Percentiles rank a stretch among this genome's conserved stretches.
Evolutionary conservation across 768 basidiomycete genomes (phyloP).

Genomic region (Kwoniella europaea): DNA sequence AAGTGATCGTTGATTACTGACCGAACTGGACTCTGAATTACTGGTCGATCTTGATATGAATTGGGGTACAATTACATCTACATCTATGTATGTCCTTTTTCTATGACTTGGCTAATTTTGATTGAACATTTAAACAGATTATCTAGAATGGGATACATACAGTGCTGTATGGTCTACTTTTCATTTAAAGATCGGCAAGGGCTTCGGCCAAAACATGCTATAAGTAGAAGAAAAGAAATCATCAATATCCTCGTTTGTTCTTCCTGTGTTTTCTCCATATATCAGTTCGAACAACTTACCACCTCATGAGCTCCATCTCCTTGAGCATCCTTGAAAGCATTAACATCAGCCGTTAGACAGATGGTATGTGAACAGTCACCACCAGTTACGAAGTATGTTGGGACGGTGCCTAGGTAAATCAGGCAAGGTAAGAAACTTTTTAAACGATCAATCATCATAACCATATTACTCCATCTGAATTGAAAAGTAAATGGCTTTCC

Average conservation of each 20-base stretch:
- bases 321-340: slow-evolving; percentile 28
- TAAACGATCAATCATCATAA: no score
- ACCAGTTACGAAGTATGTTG: slow-evolving; percentile 43
- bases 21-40: no score
- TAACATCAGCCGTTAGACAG: slow-evolving; percentile 39
- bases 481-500: background rate
- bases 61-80: background rate
- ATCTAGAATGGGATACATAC: no score
- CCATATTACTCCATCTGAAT: no score
- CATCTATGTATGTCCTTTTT: no score
- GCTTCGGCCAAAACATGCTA: slow-evolving; percentile 26
- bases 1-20: background rate
- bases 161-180: background rate
- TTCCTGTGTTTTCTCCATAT: no score
- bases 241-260: background rate
- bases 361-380: slow-evolving; percentile 40
- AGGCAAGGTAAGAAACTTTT: no score
- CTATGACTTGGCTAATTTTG: no score
- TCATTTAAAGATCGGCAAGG: slow-evolving; percentile 15
- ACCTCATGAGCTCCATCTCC: slow-evolving; percentile 35
- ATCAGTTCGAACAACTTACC: slow-evolving; percentile 22
- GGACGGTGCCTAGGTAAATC: slow-evolving; percentile 24
- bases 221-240: background rate
- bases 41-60: background rate
- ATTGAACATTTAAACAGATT: no score